Conservation (phyloP, 2,329 filamentous ascomycete genomes). For the Teratosphaeria viscida region DNA sequence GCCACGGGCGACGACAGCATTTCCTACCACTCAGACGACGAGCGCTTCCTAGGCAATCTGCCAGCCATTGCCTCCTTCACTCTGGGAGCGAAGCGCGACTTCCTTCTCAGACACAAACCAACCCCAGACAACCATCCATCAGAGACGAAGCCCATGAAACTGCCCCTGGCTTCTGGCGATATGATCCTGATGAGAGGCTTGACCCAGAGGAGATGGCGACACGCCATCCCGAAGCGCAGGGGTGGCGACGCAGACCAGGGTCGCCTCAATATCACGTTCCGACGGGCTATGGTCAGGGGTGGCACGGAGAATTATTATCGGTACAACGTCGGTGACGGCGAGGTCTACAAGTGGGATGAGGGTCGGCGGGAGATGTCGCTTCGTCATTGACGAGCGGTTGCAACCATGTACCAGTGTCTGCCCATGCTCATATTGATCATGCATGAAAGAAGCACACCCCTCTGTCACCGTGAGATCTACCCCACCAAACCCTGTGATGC, state of each 20-base stretch:
- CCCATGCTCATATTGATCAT: no score
- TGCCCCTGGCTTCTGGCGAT: constrained; percentile 55
- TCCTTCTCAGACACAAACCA: constrained; percentile 70
- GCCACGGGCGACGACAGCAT: constrained; percentile 68
- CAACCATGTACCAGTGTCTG: background rate
- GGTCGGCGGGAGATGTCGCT: constrained; percentile 40
- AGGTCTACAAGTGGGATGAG: constrained; percentile 58
- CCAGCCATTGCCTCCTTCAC: constrained; percentile 68
- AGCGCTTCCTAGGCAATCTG: constrained; percentile 59
- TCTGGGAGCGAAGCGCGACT: constrained; percentile 62
- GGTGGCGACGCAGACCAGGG: constrained; percentile 52
- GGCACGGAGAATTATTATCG: constrained; percentile 77
- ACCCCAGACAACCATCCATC: constrained; percentile 26
- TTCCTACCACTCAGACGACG: constrained; percentile 70
- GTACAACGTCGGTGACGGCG: constrained; percentile 67
- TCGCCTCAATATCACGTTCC: constrained; percentile 66
- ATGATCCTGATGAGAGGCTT: constrained; percentile 68
- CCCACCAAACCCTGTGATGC: no score
- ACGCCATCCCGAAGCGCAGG: constrained; percentile 65
- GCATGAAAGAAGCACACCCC: no score
- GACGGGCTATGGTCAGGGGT: constrained; percentile 57
- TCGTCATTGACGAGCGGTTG: constrained; percentile 13
- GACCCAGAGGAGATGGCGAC: constrained; percentile 69
- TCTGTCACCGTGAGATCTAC: no score
- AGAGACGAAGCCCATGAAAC: constrained; percentile 36